Evolutionary conservation across 2,329 filamentous ascomycete species (phyloP).

Genomic region (Alternaria burnsii): DNA sequence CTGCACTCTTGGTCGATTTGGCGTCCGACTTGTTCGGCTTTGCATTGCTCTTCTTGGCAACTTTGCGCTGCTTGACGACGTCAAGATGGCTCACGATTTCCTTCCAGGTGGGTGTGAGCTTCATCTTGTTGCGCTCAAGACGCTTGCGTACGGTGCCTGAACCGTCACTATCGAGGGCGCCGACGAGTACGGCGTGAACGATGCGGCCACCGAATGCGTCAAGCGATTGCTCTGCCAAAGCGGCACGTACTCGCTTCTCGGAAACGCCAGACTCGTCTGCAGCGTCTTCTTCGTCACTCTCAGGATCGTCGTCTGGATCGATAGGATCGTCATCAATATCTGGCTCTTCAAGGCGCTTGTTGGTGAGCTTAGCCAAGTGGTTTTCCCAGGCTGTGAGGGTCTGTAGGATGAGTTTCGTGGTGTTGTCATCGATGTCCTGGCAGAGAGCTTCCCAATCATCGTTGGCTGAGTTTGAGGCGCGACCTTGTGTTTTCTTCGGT

Average conservation of each 20-base stretch:
- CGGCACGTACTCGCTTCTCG: conserved; percentile 67
- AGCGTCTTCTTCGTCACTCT: conserved; percentile 65
- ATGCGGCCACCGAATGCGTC: conserved; percentile 88
- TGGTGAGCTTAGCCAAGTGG: conserved; percentile 58
- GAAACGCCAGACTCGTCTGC: conserved; percentile 53
- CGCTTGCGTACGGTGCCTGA: conserved; percentile 69
- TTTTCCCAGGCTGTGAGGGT: conserved; percentile 82
- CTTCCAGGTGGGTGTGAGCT: conserved; percentile 84
- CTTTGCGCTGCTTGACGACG: conserved; percentile 56
- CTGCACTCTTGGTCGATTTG: conserved; percentile 55
- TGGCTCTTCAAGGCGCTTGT: conserved; percentile 51
- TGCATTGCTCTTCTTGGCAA: conserved; percentile 34
- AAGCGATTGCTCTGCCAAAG: conserved; percentile 83
- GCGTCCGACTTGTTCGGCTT: conserved; percentile 47
- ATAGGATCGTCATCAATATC: conserved; percentile 77
- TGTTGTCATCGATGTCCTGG: conserved; percentile 71
- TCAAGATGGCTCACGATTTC: conserved; percentile 85
- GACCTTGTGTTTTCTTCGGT: conserved; percentile 42
- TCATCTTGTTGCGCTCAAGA: conserved; percentile 79
- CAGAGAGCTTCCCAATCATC: conserved; percentile 67
- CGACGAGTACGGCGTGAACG: conserved; percentile 79
- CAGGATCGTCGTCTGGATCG: conserved; percentile 70
- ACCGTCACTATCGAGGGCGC: conserved; percentile 70
- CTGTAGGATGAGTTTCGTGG: conserved; percentile 72
- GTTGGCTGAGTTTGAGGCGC: conserved; percentile 39